Conservation (phyloP, 2,329 filamentous ascomycete genomes). For the Fusarium begoniae region DNA sequence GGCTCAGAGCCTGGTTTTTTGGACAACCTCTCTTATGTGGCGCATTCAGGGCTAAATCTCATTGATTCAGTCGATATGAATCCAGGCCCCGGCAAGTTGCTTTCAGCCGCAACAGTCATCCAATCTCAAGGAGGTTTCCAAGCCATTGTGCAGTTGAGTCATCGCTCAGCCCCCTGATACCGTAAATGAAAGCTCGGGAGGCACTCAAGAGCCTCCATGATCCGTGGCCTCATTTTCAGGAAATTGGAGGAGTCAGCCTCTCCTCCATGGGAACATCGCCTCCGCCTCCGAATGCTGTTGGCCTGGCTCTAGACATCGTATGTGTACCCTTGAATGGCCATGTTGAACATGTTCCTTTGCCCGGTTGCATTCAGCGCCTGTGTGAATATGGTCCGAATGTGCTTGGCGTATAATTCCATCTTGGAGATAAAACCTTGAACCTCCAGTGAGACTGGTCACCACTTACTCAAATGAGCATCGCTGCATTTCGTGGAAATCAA, state of each 20-base stretch:
- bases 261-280: not conserved
- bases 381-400: not conserved
- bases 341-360: not conserved
- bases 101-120: not conserved
- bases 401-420: not conserved
- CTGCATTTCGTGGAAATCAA: conserved; percentile 37
- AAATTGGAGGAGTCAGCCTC: not conserved
- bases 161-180: not conserved
- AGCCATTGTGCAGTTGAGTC: not conserved
- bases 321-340: not conserved
- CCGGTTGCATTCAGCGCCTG: not conserved
- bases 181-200: not conserved
- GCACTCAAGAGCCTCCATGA: not conserved
- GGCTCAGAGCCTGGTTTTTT: not conserved
- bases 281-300: not conserved
- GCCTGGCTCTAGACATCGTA: not conserved
- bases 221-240: not conserved
- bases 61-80: not conserved
- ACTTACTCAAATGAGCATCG: not conserved
- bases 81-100: not conserved
- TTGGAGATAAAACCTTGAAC: not conserved
- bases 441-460: not conserved
- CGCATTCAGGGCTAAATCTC: not conserved
- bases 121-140: not conserved
- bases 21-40: not conserved